These are phyloP conservation scores for Lactarius sp. DNA, from an alignment of 768 basidiomycete genomes.

Conservation along the genomic window DNA sequence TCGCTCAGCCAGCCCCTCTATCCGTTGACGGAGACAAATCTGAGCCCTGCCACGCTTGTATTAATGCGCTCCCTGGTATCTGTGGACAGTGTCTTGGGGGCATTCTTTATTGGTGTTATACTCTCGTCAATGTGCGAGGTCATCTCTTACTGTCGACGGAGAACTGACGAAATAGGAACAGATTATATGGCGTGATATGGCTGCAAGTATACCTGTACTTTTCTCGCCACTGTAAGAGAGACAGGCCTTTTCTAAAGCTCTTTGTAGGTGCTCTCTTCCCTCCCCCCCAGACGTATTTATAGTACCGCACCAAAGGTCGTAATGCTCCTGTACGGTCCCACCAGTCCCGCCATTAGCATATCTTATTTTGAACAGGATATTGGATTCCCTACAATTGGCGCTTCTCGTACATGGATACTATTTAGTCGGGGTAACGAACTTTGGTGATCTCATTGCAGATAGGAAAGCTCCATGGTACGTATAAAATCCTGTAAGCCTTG, in stretches of 20 bases:
- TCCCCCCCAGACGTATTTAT: neutral
- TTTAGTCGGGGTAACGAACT: slow-evolving; percentile 4
- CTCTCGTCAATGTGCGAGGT: slow-evolving; percentile 6
- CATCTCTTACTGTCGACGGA: neutral
- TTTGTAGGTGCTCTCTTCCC: neutral
- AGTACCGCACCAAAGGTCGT: neutral
- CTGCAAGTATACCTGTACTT: slow-evolving; percentile 4
- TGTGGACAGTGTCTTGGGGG: neutral
- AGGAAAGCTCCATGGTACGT: slow-evolving; percentile 1
- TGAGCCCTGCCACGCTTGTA: neutral
- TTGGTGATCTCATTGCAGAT: slow-evolving; percentile 3
- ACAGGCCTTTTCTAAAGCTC: neutral
- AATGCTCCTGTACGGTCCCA: neutral
- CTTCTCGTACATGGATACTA: slow-evolving; percentile 6
- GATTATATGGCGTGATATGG: slow-evolving; percentile 10
- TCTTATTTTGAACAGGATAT: neutral
- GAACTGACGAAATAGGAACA: neutral
- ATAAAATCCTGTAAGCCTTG: neutral
- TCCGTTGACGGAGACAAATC: neutral
- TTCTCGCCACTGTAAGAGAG: neutral
- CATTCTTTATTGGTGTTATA: slow-evolving; percentile 3
- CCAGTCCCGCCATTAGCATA: neutral
- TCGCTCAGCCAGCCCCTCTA: neutral
- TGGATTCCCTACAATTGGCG: neutral
- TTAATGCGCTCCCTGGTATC: neutral